A percentile compares a stretch with the other conserved stretches of the same genome.
Evolutionary conservation across 192 early-diverging fungal species (phyloP).

Genomic region (Allomyces macrogynus): DNA sequence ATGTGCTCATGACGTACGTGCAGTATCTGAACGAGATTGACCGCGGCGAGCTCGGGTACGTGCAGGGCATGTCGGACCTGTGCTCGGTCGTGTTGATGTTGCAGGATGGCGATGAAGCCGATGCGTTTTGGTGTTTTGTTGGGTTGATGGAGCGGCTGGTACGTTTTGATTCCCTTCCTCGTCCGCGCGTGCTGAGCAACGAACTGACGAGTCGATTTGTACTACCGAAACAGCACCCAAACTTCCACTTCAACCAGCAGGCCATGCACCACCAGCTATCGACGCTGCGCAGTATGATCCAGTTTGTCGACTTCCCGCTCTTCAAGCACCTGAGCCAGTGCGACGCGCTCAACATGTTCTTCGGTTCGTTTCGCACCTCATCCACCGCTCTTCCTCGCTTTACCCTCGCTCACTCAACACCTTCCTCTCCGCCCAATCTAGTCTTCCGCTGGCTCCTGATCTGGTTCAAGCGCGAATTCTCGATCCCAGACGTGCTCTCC

Average conservation of each 20-base stretch:
- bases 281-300: slow-evolving; percentile 58
- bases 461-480: slow-evolving; percentile 93
- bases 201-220: background rate
- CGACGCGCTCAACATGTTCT: slow-evolving; percentile 84
- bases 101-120: slow-evolving; percentile 45
- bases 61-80: slow-evolving; percentile 96
- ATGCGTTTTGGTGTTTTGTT: slow-evolving; percentile 85
- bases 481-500: slow-evolving; percentile 54
- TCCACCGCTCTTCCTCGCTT: no score
- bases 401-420: no score
- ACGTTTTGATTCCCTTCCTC: slow-evolving; percentile 1
- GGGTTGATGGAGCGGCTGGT: slow-evolving; percentile 77
- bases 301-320: slow-evolving; percentile 68
- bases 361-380: slow-evolving; percentile 21
- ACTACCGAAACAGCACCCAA: slow-evolving; percentile 31
- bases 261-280: slow-evolving; percentile 82
- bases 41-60: slow-evolving; percentile 45
- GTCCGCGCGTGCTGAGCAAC: no score
- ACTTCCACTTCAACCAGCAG: slow-evolving; percentile 80
- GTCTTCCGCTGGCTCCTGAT: slow-evolving; percentile 89
- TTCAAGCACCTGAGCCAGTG: slow-evolving; percentile 56
- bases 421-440: no score
- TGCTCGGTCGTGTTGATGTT: slow-evolving; percentile 10
- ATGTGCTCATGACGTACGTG: slow-evolving; percentile 2
- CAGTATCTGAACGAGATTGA: slow-evolving; percentile 1